Evolutionary conservation across 1,139 yeast species (phyloP).

Genomic region (Hemisphaericaspora subhashii): DNA sequence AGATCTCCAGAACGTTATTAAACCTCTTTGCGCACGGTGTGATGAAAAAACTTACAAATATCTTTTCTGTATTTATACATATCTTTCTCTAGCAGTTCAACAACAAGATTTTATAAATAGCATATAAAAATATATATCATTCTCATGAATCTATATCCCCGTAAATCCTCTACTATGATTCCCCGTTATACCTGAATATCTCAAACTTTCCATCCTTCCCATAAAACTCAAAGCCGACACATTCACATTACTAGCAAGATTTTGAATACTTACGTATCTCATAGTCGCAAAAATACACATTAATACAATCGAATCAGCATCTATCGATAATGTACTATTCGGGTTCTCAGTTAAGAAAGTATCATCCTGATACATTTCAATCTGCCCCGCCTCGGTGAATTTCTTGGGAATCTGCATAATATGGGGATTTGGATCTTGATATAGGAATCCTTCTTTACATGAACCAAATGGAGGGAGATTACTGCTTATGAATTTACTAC

Average conservation of each 20-base stretch:
- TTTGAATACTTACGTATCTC: slow-evolving; percentile 33
- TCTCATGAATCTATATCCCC: not conserved
- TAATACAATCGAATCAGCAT: slow-evolving; percentile 34
- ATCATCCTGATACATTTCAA: slow-evolving; percentile 38
- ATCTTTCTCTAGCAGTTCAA: not conserved
- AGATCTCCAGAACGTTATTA: slow-evolving; percentile 32
- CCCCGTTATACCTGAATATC: slow-evolving; percentile 1
- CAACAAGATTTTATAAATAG: not conserved
- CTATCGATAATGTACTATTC: slow-evolving; percentile 34
- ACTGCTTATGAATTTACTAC: slow-evolving; percentile 27
- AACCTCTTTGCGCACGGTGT: too few relatives aligned
- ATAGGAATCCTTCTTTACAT: slow-evolving; percentile 31
- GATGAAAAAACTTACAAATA: not conserved
- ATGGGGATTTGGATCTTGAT: slow-evolving; percentile 13
- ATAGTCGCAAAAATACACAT: slow-evolving; percentile 31
- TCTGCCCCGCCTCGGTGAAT: slow-evolving; percentile 33
- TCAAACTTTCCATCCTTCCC: slow-evolving; percentile 2
- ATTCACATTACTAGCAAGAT: slow-evolving; percentile 16
- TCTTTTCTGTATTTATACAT: not conserved
- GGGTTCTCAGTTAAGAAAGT: slow-evolving; percentile 11
- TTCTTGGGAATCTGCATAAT: slow-evolving; percentile 33
- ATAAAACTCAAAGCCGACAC: slow-evolving; percentile 1
- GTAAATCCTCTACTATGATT: not conserved
- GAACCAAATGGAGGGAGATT: slow-evolving; percentile 44
- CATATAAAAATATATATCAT: too few relatives aligned